These are phyloP conservation scores for Pulchroboletus neoregius DNA, from an alignment of 1,284 basidiomycete genomes.

Conservation along the genomic window DNA sequence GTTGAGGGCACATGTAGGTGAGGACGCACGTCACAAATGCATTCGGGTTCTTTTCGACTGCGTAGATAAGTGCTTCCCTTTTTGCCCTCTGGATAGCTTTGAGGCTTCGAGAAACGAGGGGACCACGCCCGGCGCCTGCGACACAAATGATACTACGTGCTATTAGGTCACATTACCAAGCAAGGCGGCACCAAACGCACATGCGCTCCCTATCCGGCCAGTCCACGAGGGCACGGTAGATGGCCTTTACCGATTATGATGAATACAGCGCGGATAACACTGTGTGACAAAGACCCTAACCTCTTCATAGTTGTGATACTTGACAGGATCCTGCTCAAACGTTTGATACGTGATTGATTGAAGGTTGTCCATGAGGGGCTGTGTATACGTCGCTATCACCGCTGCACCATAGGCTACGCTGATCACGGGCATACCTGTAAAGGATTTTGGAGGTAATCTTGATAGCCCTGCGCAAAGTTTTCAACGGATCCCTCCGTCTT, in stretches of 20 bases:
- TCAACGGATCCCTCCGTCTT: conserved; percentile 72
- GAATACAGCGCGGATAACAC: conserved; percentile 8
- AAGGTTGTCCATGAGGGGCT: conserved; percentile 97
- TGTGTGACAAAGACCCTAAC: conserved; percentile 35
- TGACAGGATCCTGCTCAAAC: conserved; percentile 97
- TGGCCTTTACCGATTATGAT: conserved; percentile 50
- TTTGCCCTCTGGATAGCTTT: conserved; percentile 72
- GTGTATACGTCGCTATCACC: conserved; percentile 14
- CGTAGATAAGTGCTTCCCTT: conserved; percentile 71
- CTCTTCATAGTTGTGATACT: conserved; percentile 95
- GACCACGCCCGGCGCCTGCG: conserved; percentile 94
- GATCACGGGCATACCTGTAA: conserved; percentile 58
- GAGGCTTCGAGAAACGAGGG: conserved; percentile 85
- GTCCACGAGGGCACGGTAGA: conserved; percentile 78
- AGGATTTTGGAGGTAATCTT: conserved; percentile 94
- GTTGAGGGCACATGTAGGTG: conserved; percentile 7
- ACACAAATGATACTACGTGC: conserved; percentile 73
- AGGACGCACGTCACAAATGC: conserved; percentile 83
- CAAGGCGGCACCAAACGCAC: conserved; percentile 38
- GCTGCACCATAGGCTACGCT: not conserved
- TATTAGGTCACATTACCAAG: conserved; percentile 22
- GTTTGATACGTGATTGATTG: conserved; percentile 95
- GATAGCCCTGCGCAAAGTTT: conserved; percentile 88
- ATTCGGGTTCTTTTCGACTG: conserved; percentile 94
- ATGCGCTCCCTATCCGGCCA: conserved; percentile 54